Conservation (phyloP, 2,329 filamentous ascomycete genomes). For the Penicillium sp. region DNA sequence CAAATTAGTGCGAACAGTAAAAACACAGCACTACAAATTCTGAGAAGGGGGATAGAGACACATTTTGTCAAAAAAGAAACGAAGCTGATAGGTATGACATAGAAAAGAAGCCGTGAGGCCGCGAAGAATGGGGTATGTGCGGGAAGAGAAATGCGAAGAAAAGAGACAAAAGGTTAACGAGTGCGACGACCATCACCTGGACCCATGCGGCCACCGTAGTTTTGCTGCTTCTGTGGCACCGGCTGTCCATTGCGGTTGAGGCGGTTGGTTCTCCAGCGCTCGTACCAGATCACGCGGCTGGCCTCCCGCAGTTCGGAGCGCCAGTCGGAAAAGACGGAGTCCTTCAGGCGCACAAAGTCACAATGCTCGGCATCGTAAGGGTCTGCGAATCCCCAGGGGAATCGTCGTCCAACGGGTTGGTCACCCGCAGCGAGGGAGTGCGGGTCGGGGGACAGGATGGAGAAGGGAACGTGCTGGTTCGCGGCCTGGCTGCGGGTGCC, state of each 20-base stretch:
- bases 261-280: conserved; percentile 78
- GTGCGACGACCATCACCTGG: conserved; percentile 29
- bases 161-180: conserved; percentile 17
- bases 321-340: conserved; percentile 93
- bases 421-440: conserved; percentile 63
- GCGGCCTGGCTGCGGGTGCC: conserved; percentile 51
- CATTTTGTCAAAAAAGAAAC: conserved; percentile 2
- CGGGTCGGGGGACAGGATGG: conserved; percentile 88
- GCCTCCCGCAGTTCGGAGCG: conserved; percentile 85
- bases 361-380: conserved; percentile 90
- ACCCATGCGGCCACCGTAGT: conserved; percentile 32
- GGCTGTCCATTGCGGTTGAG: conserved; percentile 37
- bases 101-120: conserved; percentile 13
- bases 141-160: conserved; percentile 27
- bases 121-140: conserved; percentile 27
- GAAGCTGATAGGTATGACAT: conserved; percentile 3
- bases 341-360: conserved; percentile 87
- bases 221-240: conserved; percentile 20
- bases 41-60: neutral
- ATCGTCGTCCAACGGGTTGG: conserved; percentile 72
- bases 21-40: conserved; percentile 5
- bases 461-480: conserved; percentile 77
- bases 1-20: conserved; percentile 4
- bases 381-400: conserved; percentile 96
- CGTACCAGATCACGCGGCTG: conserved; percentile 91